Base-by-base conservation (phyloP, 73 alveolate species). In the Paramecium caudatum region DNA sequence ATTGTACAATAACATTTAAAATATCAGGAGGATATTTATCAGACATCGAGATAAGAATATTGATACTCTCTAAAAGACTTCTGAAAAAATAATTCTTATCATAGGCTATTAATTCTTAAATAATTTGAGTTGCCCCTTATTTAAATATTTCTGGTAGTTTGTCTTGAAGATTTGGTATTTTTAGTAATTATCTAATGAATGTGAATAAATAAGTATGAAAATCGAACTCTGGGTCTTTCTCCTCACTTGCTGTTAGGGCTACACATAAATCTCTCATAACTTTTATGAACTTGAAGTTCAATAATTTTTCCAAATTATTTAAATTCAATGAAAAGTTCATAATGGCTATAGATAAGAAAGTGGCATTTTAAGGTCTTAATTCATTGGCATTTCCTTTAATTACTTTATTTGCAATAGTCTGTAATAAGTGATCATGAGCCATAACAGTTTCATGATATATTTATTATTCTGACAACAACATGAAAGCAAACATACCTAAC, bases 401-500 rank as follows among this genome's bases (percentile, higher is more conserved):
- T 3, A 81, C 63, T 63, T 86, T 27, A 23, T 34, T 86, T 0
- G 93, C 74, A n/a, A 86, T 23, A 3, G 63, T 86, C 13, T 63
- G 25, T 16, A 86, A 48, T 23, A 86, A 55, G 12, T 70, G 47
- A 34, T 70, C 46, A 21, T 86, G 55, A 19, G 63, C 68, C 62
- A 86, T 86, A 6, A 86, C 90, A 6, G 82, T 86, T 62, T 65
- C 84, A 47, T 86, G 93, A 41, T 61, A 86, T 23, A 30, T 86
- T 33, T 45, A 30, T 62, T 86, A 62, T 32, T 86, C 93, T 8
- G 93, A 86, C 19, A 63, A 49, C 19, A 86, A 62, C 93, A 86
- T 86, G 15, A 86, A 65, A 62, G 93, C 93, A 63, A 86, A 86
- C 45, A 86, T 30, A 16, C 93, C 84, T 41, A 86, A 62, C 43